phyloP scores from a whole-genome alignment of 1,284 basidiomycete species.

The Ceratobasidium sp. region DNA sequence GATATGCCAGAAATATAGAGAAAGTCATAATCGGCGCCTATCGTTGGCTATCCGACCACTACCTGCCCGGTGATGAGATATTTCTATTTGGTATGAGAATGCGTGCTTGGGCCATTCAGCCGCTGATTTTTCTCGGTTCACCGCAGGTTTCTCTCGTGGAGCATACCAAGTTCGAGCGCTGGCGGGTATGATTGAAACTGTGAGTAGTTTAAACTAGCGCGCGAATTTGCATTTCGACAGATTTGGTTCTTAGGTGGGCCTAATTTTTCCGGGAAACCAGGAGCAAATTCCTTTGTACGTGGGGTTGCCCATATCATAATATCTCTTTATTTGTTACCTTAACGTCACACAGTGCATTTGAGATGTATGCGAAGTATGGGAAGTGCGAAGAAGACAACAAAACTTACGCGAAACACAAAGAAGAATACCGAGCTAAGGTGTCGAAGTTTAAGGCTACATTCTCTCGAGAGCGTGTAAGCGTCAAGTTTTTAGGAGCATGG shows the following conservation, averaged over 20 bases:
- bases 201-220: slow-evolving; percentile 43
- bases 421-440: slow-evolving; percentile 54
- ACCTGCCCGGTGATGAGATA: slow-evolving; percentile 38
- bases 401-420: slow-evolving; percentile 50
- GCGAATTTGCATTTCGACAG: background rate
- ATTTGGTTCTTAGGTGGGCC: slow-evolving; percentile 51
- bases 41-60: slow-evolving; percentile 43
- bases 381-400: too few species aligned
- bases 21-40: slow-evolving; percentile 40
- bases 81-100: slow-evolving; percentile 45
- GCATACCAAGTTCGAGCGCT: slow-evolving; percentile 60
- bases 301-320: slow-evolving; percentile 26
- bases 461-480: slow-evolving; percentile 50
- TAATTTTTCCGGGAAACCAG: slow-evolving; percentile 54
- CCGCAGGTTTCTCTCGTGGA: slow-evolving; percentile 62
- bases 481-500: slow-evolving; percentile 59
- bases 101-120: too few species aligned
- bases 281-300: slow-evolving; percentile 55
- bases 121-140: too few species aligned
- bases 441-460: slow-evolving; percentile 56
- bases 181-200: slow-evolving; percentile 59
- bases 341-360: slow-evolving; percentile 55
- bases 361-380: slow-evolving; percentile 51
- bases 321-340: too few species aligned
- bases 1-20: slow-evolving; percentile 36